Evolutionary conservation across 805 yeast species (phyloP), one percentile per base, ranked within the genome.

Genomic region (Cyberlindnera mrakii): DNA sequence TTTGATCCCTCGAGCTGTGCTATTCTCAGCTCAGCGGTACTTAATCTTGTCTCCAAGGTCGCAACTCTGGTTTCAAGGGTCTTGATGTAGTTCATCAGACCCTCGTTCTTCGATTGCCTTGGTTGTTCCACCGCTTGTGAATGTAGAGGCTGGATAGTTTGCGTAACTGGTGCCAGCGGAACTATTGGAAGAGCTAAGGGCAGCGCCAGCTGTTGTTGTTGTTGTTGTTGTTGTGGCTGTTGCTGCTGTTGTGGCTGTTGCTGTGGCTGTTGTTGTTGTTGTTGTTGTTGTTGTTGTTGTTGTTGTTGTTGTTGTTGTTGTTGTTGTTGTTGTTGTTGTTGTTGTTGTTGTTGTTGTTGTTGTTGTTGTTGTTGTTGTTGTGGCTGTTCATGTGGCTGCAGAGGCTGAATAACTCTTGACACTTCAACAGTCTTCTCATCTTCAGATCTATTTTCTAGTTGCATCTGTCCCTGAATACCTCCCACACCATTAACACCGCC

Each of bases 61-160:
- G 53, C 42, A 10, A 55, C 43, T 20, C 59, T 44, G 2, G 52
- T 44, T 39, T 56, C 60, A 7, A 56, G 37, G 15, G 52, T 33
- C 32, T 52, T 54, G 3, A 56, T 51, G 38, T 56, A 54, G 0
- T 49, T 52, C 17, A 53, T 29, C 10, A 54, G 30, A 17, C 44
- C 39, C 51, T 14, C 35, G n/a, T 18, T 44, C 38, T 11, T 33
- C 36, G 13, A 23, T 16, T 31, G 42, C 19, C 17, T n/a, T n/a
- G 17, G 14, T 8, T 15, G 14, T 33, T n/a, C 14, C 8, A 10
- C 9, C 7, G 9, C 19, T 33, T n/a, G 17, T 17, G 17, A n/a
- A 6, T 13, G 19, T 8, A 23, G 27, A 15, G 18, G 35, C 16
- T n/a, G 19, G 8, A 17, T 8, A 5, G 6, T 18, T 33, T 16